phyloP scores from a whole-genome alignment of 2,329 filamentous ascomycete genomes.

The Aspergillus calidoustus region DNA sequence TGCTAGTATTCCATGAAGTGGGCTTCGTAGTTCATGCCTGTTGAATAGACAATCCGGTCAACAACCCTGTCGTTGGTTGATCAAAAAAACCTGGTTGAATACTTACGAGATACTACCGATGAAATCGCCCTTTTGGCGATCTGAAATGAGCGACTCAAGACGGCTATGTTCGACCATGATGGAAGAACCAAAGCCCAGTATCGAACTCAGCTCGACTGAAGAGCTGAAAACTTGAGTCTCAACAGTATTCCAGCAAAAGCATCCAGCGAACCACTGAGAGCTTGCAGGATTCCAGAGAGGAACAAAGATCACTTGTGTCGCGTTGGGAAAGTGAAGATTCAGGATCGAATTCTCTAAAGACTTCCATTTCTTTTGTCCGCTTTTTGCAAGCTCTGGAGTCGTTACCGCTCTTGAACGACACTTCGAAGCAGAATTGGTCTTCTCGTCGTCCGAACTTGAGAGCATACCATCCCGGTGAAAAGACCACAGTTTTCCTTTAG shows the following conservation, averaged over 20 bases:
- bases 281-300: slow-evolving; percentile 57
- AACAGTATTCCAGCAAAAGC: slow-evolving; percentile 49
- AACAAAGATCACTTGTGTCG: slow-evolving; percentile 55
- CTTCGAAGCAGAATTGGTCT: slow-evolving; percentile 21
- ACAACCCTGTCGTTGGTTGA: neutral
- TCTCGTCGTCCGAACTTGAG: slow-evolving; percentile 52
- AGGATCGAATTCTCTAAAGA: slow-evolving; percentile 45
- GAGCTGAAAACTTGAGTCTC: slow-evolving; percentile 44
- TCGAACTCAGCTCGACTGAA: slow-evolving; percentile 45
- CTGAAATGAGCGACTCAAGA: slow-evolving; percentile 47
- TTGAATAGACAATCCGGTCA: neutral
- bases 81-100: neutral
- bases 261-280: slow-evolving; percentile 53
- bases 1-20: slow-evolving; percentile 49
- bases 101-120: slow-evolving; percentile 48
- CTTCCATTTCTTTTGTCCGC: slow-evolving; percentile 34
- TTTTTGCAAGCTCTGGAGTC: slow-evolving; percentile 26
- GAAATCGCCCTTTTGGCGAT: slow-evolving; percentile 50
- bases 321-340: slow-evolving; percentile 52
- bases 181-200: slow-evolving; percentile 47
- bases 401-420: slow-evolving; percentile 18
- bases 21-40: slow-evolving; percentile 49
- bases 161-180: slow-evolving; percentile 50
- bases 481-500: slow-evolving; percentile 54
- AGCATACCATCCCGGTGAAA: slow-evolving; percentile 51